These are phyloP conservation scores for Conringia planisiliqua DNA, from an alignment of 345 rosid species.

Conservation along the genomic window DNA sequence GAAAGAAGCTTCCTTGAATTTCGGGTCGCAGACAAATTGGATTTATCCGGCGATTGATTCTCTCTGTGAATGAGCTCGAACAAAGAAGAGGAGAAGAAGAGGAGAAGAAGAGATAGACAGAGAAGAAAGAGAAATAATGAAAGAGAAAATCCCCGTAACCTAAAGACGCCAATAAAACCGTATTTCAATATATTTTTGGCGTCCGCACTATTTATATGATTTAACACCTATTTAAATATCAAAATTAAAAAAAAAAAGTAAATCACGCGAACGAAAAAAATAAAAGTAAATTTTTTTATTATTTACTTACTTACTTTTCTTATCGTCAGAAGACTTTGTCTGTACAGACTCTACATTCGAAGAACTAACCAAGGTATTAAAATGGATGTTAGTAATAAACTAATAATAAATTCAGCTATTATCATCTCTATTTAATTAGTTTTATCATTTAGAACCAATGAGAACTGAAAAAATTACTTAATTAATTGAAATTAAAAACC, in stretches of 20 bases:
- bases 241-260: not conserved
- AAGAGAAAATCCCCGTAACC: constrained; percentile 29
- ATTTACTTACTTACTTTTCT: not conserved
- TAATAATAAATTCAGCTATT: not conserved
- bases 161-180: constrained; percentile 19
- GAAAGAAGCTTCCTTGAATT: constrained; percentile 19
- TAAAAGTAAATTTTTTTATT: not conserved
- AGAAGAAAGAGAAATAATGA: not conserved
- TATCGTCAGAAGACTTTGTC: constrained; percentile 13
- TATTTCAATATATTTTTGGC: constrained; percentile 32
- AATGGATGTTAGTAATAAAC: not conserved
- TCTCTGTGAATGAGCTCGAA: constrained; percentile 21
- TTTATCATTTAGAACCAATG: not conserved
- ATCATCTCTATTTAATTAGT: not conserved
- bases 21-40: constrained; percentile 20
- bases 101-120: not conserved
- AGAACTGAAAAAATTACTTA: not conserved
- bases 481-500: not conserved
- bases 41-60: constrained; percentile 17
- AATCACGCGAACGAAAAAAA: not conserved
- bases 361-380: not conserved
- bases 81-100: not conserved
- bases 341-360: not conserved
- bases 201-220: constrained; percentile 28
- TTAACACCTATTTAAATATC: not conserved